These are phyloP conservation scores for Ogataea saltuana DNA, from an alignment of 805 yeast genomes.

Conservation along the genomic window DNA sequence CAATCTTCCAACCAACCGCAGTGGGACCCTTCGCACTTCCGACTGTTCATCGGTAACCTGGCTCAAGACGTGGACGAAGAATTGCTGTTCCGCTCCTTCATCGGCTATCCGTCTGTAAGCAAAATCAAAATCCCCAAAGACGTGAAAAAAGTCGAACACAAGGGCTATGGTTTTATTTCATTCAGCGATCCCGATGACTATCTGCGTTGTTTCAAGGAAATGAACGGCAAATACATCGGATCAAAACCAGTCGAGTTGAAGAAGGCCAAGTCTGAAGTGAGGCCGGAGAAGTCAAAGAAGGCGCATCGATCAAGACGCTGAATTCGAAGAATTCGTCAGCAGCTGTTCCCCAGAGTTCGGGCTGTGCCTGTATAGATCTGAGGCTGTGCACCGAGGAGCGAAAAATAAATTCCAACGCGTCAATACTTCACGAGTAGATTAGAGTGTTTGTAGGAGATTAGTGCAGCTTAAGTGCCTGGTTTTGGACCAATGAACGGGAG, in stretches of 20 bases:
- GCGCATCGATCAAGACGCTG: neutral
- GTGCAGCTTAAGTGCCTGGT: too few species aligned
- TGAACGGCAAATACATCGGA: conserved; percentile 78
- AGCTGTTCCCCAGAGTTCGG: too few species aligned
- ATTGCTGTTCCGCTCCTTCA: conserved; percentile 54
- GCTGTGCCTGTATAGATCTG: neutral
- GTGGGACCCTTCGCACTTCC: conserved; percentile 72
- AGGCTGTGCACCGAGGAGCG: neutral
- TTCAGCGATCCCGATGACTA: conserved; percentile 67
- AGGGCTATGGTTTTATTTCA: conserved; percentile 77
- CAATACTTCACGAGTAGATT: too few species aligned
- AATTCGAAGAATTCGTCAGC: too few species aligned
- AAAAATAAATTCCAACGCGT: neutral
- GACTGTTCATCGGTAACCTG: conserved; percentile 74
- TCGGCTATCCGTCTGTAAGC: conserved; percentile 50
- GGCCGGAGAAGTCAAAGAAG: conserved; percentile 27
- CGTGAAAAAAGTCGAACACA: conserved; percentile 45
- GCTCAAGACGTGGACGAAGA: conserved; percentile 67
- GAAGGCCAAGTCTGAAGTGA: conserved; percentile 53
- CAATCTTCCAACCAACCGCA: too few species aligned
- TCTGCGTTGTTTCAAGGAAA: conserved; percentile 66
- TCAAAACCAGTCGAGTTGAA: conserved; percentile 69
- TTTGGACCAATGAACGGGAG: too few species aligned
- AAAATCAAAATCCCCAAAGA: conserved; percentile 64
- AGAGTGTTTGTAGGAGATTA: too few species aligned